These are phyloP conservation scores for Ceratocystis eucalypticola DNA, from an alignment of 2,329 filamentous ascomycete genomes.

Conservation along the genomic window DNA sequence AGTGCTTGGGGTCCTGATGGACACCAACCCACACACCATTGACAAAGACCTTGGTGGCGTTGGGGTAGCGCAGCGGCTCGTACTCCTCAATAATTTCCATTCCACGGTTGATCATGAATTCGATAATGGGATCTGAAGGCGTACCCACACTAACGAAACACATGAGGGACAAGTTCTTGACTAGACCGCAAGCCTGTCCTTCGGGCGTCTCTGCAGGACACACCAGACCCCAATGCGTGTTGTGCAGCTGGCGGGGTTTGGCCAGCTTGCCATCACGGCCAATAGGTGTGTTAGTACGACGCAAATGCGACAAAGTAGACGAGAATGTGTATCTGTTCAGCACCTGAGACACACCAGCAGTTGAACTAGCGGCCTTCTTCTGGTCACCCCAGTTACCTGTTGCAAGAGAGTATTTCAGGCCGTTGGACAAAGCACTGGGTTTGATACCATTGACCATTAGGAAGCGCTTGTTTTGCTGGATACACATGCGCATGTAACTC, in stretches of 20 bases:
- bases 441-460: conserved; percentile 85
- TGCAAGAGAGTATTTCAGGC: conserved; percentile 88
- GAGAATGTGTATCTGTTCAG: conserved; percentile 95
- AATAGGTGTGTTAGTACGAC: conserved; percentile 93
- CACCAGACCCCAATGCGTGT: conserved; percentile 95
- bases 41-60: conserved; percentile 94
- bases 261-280: conserved; percentile 96
- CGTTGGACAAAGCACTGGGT: conserved; percentile 78
- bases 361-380: conserved; percentile 91
- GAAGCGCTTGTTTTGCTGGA: conserved; percentile 80
- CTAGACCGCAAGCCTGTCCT: conserved; percentile 93
- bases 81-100: conserved; percentile 98
- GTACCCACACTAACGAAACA: conserved; percentile 96
- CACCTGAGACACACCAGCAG: conserved; percentile 95
- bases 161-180: conserved; percentile 97
- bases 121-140: conserved; percentile 74
- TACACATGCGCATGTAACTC: conserved; percentile 80
- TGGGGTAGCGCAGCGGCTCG: conserved; percentile 67
- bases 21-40: conserved; percentile 98
- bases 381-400: conserved; percentile 99
- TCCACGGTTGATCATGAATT: conserved; percentile 89
- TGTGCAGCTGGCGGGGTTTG: conserved; percentile 93
- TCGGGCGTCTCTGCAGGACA: conserved; percentile 96
- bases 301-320: conserved; percentile 89
- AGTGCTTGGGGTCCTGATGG: conserved; percentile 72